These are phyloP conservation scores for Xylaria longipes DNA, from an alignment of 495 filamentous ascomycete species.

Conservation along the genomic window DNA sequence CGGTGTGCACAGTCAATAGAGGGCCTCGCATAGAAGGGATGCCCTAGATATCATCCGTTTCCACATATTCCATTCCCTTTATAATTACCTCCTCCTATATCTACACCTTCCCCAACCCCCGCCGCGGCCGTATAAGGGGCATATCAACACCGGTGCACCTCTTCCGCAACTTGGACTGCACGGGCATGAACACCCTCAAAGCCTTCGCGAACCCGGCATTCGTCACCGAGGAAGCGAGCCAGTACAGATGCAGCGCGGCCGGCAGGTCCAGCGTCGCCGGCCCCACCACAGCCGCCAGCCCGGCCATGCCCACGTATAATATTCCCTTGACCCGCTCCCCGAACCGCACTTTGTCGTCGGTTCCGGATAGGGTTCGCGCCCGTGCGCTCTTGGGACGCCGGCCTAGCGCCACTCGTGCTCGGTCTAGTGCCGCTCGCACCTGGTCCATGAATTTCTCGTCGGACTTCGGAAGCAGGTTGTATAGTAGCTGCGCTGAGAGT, in stretches of 20 bases:
- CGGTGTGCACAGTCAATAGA: neutral
- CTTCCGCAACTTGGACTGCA: constrained; percentile 26
- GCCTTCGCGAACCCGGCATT: constrained; percentile 23
- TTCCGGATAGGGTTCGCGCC: neutral
- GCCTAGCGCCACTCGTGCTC: constrained; percentile 29
- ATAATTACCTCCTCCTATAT: too few species aligned
- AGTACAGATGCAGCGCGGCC: constrained; percentile 72
- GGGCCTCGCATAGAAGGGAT: neutral
- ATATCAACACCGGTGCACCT: constrained; percentile 32
- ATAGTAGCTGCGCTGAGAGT: constrained; percentile 57
- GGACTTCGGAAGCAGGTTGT: constrained; percentile 47
- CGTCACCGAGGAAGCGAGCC: constrained; percentile 59
- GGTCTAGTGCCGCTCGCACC: constrained; percentile 22
- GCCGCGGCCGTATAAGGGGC: constrained; percentile 35
- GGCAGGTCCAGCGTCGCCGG: constrained; percentile 62
- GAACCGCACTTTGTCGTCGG: neutral
- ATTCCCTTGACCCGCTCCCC: constrained; percentile 30
- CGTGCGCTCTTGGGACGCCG: constrained; percentile 3
- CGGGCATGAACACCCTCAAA: constrained; percentile 36
- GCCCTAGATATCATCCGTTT: neutral
- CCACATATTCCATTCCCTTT: too few species aligned
- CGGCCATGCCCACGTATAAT: constrained; percentile 44
- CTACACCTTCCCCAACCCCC: neutral
- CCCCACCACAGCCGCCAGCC: constrained; percentile 50
- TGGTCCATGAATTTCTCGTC: constrained; percentile 11